Base-by-base conservation (phyloP, 2,329 filamentous ascomycete genomes). In the Penicillium sp. region DNA sequence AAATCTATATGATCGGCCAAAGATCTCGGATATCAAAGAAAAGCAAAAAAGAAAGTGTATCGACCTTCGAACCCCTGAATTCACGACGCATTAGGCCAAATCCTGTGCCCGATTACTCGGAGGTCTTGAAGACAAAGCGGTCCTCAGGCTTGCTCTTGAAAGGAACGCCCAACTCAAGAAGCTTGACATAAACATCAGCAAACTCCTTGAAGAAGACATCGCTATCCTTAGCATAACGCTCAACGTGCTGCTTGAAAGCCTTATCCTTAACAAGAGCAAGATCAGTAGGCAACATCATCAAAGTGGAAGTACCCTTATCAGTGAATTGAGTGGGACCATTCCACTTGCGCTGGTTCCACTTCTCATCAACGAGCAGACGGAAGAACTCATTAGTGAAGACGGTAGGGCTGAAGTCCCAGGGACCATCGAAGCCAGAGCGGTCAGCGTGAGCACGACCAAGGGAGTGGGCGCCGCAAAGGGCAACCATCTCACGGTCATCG, bases 201-300 rank as follows among this genome's bases (percentile, higher is more conserved):
- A 98, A 99, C 75, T 98, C 93, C 77, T 89, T 88, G 85, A 98
- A 98, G 85, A 97, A 99, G 51, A 81, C 81, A 55, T 92, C 90
- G 75, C 90, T 91, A 78, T 96, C 91, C 82, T 91, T 91, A 70
- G 93, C 93, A 74, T 97, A 98, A 75, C 88, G 86, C 77, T 96
- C 87, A 29, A 93, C 90, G 70, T 85, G 87, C 71, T 85, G 80
- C 78, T 84, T 86, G 83, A 98, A 96, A 65, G 82, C 82, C 84
- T 93, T 93, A 80, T 98, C 93, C 80, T 93, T 85, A 71, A 96
- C 79, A 55, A 98, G 82, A 55, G 89, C 89, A 79, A 96, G 87
- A 72, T 99, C 93, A 63, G 91, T 90, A 52, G 95, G 95, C 76
- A 99, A 82, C 93, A 99, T 98, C 95, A 99, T 98, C 68, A 98